Percentiles rank a stretch among this genome's conserved stretches.
These are phyloP conservation scores for Salix brachista DNA, from an alignment of 345 rosid genomes.

Conservation along the genomic window DNA sequence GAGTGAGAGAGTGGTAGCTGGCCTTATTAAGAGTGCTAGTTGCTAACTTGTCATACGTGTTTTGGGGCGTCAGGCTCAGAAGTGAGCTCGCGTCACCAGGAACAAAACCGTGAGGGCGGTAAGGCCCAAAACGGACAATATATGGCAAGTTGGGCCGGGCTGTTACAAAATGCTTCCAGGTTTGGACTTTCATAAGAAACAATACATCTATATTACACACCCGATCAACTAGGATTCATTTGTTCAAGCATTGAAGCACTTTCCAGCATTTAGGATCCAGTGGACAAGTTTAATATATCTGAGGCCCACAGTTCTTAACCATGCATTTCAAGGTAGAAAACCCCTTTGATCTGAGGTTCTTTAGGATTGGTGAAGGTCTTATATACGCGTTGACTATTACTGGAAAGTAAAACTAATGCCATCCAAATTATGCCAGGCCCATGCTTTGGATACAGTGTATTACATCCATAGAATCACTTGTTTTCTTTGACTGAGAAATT, in stretches of 20 bases:
- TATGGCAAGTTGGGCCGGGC: no score
- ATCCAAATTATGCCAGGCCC: conserved; percentile 78
- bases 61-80: no score
- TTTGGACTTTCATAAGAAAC: conserved; percentile 89
- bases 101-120: no score
- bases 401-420: conserved; percentile 76
- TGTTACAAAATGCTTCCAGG: conserved; percentile 80
- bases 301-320: conserved; percentile 80
- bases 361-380: conserved; percentile 66
- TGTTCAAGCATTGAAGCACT: conserved; percentile 85
- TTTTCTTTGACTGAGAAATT: conserved; percentile 22
- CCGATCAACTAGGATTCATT: conserved; percentile 87
- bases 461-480: conserved; percentile 46
- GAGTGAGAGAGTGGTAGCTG: no score
- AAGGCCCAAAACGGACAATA: no score
- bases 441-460: conserved; percentile 69
- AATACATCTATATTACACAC: conserved; percentile 87
- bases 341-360: conserved; percentile 84
- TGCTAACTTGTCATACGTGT: no score
- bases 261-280: conserved; percentile 85
- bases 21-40: no score
- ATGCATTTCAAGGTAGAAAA: conserved; percentile 81
- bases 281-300: conserved; percentile 63
- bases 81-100: no score
- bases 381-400: conserved; percentile 82